These are phyloP conservation scores for Flaveria sonorensis DNA, from an alignment of 129 eudicot species.

Conservation along the genomic window DNA sequence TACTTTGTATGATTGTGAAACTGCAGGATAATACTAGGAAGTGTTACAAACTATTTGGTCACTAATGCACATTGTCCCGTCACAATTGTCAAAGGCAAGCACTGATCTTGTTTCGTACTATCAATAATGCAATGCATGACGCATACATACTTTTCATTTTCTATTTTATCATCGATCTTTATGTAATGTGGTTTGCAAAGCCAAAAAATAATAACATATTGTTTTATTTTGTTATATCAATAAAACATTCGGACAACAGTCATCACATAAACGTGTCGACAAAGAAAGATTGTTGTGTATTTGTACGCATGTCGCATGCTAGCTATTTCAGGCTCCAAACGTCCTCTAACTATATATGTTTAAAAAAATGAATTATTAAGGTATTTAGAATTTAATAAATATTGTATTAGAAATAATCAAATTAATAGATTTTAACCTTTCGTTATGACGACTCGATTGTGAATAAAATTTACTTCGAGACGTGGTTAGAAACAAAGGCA, in stretches of 20 bases:
- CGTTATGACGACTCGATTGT: too few relatives aligned
- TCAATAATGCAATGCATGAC: constrained; percentile 1
- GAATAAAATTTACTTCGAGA: too few relatives aligned
- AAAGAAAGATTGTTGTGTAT: not conserved
- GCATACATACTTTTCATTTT: not conserved
- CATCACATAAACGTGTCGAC: not conserved
- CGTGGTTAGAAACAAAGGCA: too few relatives aligned
- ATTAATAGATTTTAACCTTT: too few relatives aligned
- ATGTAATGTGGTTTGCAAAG: not conserved
- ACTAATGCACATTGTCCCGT: constrained; percentile 71
- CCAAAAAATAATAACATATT: not conserved
- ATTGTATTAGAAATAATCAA: too few relatives aligned
- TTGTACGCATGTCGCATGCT: not conserved
- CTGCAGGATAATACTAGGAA: constrained; percentile 69
- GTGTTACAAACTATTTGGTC: constrained; percentile 75
- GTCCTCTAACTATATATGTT: too few relatives aligned
- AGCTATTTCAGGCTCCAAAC: too few relatives aligned
- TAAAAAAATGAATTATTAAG: too few relatives aligned
- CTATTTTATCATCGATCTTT: not conserved
- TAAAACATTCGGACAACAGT: not conserved
- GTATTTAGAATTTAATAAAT: too few relatives aligned
- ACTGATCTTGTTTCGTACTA: constrained; percentile 24
- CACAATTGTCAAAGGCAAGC: constrained; percentile 74
- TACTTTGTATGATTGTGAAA: not conserved
- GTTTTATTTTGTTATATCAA: not conserved